Percentiles rank a stretch among this genome's conserved stretches.
Evolutionary conservation across 192 early-diverging fungal species (phyloP).

Genomic region (Phycomyces nitens): DNA sequence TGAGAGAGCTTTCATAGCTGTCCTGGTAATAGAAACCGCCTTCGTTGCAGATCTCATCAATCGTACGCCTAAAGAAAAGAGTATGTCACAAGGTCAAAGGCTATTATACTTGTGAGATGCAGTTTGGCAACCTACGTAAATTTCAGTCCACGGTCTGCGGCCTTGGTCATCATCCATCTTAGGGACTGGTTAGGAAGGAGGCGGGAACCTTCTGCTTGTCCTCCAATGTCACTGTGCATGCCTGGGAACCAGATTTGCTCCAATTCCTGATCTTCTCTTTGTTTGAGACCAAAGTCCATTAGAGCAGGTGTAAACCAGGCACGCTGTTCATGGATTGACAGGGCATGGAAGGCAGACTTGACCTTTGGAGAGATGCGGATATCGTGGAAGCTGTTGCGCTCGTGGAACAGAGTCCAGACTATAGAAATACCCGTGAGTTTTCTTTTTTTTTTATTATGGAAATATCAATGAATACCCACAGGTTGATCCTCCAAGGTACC

Average conservation of each 20-base stretch:
- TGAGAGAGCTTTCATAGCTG: conserved; percentile 2
- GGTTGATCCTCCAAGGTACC: conserved; percentile 17
- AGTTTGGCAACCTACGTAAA: conserved; percentile 9
- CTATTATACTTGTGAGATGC: background rate
- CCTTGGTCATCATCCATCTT: conserved; percentile 21
- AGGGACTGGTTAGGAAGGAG: conserved; percentile 15
- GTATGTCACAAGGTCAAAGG: background rate
- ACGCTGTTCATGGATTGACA: conserved; percentile 26
- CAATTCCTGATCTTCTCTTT: conserved; percentile 3
- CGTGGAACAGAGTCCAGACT: conserved; percentile 14
- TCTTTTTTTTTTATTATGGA: background rate
- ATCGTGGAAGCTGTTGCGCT: conserved; percentile 17
- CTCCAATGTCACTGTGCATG: conserved; percentile 20
- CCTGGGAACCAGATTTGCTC: conserved; percentile 27
- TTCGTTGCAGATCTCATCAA: background rate
- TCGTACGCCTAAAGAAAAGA: background rate
- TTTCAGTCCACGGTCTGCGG: conserved; percentile 4
- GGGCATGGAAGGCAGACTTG: conserved; percentile 20
- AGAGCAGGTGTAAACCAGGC: conserved; percentile 18
- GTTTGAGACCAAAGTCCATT: background rate
- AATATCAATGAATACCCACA: background rate
- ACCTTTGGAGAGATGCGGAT: conserved; percentile 13
- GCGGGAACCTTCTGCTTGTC: background rate
- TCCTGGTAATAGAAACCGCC: conserved; percentile 8
- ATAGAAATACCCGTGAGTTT: background rate